phyloP scores from a whole-genome alignment of 495 filamentous ascomycete genomes.

The Penicillium pancosmium region DNA sequence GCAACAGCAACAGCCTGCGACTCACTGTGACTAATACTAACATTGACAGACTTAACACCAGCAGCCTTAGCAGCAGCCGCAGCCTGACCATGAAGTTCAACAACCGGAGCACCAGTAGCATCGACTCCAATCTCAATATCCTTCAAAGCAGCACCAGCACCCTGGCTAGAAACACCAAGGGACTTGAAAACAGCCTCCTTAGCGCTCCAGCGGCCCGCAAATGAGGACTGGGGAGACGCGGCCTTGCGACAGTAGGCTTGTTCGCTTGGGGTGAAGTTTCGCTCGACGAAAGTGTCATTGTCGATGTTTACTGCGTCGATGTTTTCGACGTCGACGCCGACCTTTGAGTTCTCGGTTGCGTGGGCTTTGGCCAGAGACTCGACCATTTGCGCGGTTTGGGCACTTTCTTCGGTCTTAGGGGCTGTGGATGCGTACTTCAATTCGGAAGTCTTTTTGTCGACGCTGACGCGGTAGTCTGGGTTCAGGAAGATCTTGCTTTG shows the following conservation, averaged over 20 bases:
- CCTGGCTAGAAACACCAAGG: constrained; percentile 82
- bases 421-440: constrained; percentile 71
- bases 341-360: constrained; percentile 71
- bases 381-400: constrained; percentile 70
- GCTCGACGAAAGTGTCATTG: constrained; percentile 90
- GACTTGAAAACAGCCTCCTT: constrained; percentile 99
- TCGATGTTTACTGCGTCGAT: constrained; percentile 83
- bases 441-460: constrained; percentile 80
- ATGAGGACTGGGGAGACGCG: constrained; percentile 75
- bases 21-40: constrained; percentile 95
- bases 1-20: constrained; percentile 91
- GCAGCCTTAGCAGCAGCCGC: constrained; percentile 76
- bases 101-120: constrained; percentile 77
- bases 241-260: constrained; percentile 83
- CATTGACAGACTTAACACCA: constrained; percentile 81
- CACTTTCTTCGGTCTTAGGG: constrained; percentile 58
- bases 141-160: constrained; percentile 84
- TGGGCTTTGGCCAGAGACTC: constrained; percentile 76
- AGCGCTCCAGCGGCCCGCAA: constrained; percentile 92
- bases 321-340: constrained; percentile 91
- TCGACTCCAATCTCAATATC: constrained; percentile 91
- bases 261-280: constrained; percentile 88
- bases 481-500: constrained; percentile 88
- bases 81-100: constrained; percentile 85
- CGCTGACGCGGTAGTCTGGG: constrained; percentile 83